Evolutionary conservation across 148 eudicot species (phyloP).

Genomic region (Cornus florida): DNA sequence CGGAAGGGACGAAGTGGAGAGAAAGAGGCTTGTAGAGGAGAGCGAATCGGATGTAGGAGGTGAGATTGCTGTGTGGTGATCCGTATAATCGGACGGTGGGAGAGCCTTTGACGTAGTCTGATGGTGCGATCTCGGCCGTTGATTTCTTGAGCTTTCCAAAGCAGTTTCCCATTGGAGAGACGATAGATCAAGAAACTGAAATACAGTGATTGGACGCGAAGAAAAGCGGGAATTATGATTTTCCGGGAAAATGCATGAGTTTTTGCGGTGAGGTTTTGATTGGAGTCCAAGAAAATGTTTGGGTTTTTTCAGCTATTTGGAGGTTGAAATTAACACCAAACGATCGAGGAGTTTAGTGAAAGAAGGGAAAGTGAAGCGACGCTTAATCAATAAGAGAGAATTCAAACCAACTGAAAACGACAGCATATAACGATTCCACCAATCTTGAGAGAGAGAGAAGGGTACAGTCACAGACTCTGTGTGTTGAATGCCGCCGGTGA

Average conservation of each 20-base stretch:
- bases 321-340: neutral
- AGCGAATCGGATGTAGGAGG: slow-evolving; percentile 61
- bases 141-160: slow-evolving; percentile 27
- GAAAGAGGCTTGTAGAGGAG: slow-evolving; percentile 56
- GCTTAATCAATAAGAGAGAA: neutral
- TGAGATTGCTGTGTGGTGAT: slow-evolving; percentile 32
- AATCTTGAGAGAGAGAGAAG: neutral
- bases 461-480: neutral
- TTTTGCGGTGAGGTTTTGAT: neutral
- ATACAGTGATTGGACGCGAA: neutral
- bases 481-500: neutral
- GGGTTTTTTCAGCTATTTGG: neutral
- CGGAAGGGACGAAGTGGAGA: slow-evolving; percentile 48
- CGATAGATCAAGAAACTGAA: neutral
- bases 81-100: slow-evolving; percentile 48
- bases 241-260: neutral
- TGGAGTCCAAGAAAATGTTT: neutral
- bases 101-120: slow-evolving; percentile 19
- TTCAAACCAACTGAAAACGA: neutral
- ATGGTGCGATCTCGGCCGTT: slow-evolving; percentile 43
- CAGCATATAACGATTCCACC: neutral
- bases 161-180: slow-evolving; percentile 36
- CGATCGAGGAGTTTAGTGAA: neutral
- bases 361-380: neutral
- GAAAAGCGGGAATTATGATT: neutral